A percentile compares a stretch with the other conserved stretches of the same genome.
These are phyloP conservation scores for Fusarium multiceps DNA, from an alignment of 2,329 filamentous ascomycete species.

Conservation along the genomic window DNA sequence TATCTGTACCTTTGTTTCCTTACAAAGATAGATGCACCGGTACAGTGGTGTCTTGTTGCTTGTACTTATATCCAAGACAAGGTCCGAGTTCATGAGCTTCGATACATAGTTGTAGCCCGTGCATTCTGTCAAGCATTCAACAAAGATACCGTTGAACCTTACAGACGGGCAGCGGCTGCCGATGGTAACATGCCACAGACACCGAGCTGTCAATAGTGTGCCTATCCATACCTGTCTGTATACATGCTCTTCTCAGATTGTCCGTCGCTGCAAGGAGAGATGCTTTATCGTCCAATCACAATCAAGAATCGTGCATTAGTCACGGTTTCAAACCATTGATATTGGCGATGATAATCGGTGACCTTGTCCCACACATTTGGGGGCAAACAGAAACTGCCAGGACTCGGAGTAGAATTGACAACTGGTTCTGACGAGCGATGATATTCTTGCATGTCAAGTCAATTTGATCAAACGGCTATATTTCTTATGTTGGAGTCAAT, in stretches of 20 bases:
- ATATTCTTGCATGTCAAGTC: neutral
- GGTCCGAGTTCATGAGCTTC: neutral
- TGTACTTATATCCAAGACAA: neutral
- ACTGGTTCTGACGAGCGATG: neutral
- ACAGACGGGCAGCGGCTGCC: neutral
- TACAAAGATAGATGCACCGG: neutral
- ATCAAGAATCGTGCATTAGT: neutral
- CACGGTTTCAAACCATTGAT: conserved; percentile 12
- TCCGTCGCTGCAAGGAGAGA: neutral
- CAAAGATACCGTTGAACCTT: neutral
- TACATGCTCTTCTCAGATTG: neutral
- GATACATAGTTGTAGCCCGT: neutral
- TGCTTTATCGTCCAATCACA: conserved; percentile 8
- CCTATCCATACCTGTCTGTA: neutral
- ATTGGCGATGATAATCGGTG: conserved; percentile 6
- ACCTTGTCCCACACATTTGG: neutral
- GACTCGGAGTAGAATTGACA: neutral
- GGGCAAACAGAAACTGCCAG: neutral
- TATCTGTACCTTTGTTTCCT: neutral
- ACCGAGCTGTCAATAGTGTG: neutral
- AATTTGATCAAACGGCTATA: neutral
- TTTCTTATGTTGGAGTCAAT: neutral
- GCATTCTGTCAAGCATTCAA: neutral
- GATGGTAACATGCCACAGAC: neutral
- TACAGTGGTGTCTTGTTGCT: neutral